A percentile compares a stretch with the other conserved stretches of the same genome.
Evolutionary conservation across 2,329 filamentous ascomycete species (phyloP).

Genomic region (Fusarium incarnatum): DNA sequence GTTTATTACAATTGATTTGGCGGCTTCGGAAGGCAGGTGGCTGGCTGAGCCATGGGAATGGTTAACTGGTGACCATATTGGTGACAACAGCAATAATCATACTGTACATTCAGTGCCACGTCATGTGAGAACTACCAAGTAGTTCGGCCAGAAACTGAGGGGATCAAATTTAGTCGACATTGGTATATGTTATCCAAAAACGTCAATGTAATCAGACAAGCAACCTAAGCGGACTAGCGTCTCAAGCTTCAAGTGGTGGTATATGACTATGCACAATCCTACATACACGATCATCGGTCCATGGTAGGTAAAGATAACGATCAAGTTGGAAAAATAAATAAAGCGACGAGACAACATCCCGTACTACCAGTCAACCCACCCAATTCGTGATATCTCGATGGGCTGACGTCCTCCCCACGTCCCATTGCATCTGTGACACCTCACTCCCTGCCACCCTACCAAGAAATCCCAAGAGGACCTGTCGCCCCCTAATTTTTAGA

Average conservation of each 20-base stretch:
- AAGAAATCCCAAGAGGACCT: constrained; percentile 38
- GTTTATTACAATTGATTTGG: neutral
- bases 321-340: constrained; percentile 47
- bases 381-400: constrained; percentile 20
- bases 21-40: too few relatives aligned
- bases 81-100: neutral
- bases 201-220: neutral
- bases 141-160: neutral
- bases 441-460: constrained; percentile 34
- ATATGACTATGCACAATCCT: constrained; percentile 49
- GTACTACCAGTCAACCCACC: constrained; percentile 36
- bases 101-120: neutral
- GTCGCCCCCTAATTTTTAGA: constrained; percentile 39
- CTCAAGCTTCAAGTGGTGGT: constrained; percentile 40
- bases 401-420: constrained; percentile 26
- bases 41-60: neutral
- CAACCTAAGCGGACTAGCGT: constrained; percentile 8
- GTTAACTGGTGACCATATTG: neutral
- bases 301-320: constrained; percentile 42
- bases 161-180: neutral
- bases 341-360: constrained; percentile 48
- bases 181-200: neutral
- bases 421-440: constrained; percentile 27
- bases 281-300: constrained; percentile 45
- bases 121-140: neutral